Conservation (phyloP, 768 basidiomycete species). For the Agaricus subrufescens region DNA sequence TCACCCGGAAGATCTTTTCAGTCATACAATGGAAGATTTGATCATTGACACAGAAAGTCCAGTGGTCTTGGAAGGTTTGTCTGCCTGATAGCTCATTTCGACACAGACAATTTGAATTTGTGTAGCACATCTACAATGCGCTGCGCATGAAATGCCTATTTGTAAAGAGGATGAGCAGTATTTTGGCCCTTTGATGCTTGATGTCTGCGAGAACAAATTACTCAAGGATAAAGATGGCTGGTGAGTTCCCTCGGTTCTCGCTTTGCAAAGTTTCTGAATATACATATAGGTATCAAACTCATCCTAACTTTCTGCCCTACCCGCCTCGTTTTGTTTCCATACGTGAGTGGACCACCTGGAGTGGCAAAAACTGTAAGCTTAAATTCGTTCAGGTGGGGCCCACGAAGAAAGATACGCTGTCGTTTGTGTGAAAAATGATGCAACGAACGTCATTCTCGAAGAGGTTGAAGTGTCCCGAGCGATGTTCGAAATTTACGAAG, state of each 20-base stretch:
- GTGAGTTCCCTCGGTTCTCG: conserved; percentile 30
- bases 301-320: conserved; percentile 74
- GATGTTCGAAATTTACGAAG: conserved; percentile 86
- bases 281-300: conserved; percentile 66
- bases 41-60: conserved; percentile 70
- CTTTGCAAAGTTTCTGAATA: neutral
- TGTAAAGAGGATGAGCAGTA: conserved; percentile 58
- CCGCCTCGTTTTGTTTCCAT: conserved; percentile 72
- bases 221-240: conserved; percentile 76
- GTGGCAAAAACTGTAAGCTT: neutral
- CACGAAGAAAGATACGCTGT: conserved; percentile 79
- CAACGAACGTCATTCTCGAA: conserved; percentile 53
- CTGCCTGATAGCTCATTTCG: neutral
- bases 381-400: conserved; percentile 38
- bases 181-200: conserved; percentile 60
- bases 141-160: conserved; percentile 81
- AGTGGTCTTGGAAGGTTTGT: conserved; percentile 60
- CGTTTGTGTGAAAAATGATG: conserved; percentile 51
- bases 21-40: conserved; percentile 56
- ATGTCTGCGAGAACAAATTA: conserved; percentile 59
- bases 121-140: conserved; percentile 79
- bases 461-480: conserved; percentile 82
- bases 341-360: conserved; percentile 28
- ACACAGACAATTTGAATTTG: neutral
- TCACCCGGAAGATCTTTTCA: conserved; percentile 68